Base-by-base conservation (phyloP, 257 asterid species). In the Verbena officinalis region DNA sequence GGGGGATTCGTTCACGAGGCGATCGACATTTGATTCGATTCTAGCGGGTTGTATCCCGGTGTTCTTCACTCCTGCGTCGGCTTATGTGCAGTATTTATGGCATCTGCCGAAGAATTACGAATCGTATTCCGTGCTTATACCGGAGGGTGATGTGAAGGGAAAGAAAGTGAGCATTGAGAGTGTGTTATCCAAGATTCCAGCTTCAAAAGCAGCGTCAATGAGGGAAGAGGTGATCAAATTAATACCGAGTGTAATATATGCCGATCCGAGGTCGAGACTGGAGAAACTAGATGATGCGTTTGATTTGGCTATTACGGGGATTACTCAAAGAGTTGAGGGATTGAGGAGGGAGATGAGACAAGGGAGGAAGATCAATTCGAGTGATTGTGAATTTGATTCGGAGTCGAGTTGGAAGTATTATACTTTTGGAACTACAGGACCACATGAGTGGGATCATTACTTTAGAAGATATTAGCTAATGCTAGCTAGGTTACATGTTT, bases 21-120 rank as follows among this genome's bases (percentile, higher is more conserved):
- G 95, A 24, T 91, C 98, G 0, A 81, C 94, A 0, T 90, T 90
- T 14, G 98, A 93, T 30, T 61, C 98, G 1, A 90, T 93, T 27
- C 55, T 86, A 0, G 95, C 97, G 0, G 98, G 97, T 0, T 93
- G 99, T 44, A 86, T 93, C 2, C 99, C 97, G 0, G 97, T 93
- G 4, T 87, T 93, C 70, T 90, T 90, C 78, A 75, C 36, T 16
- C 98, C 97, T 0, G 96, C 59, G 0, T 90, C 99, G 0, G 85
- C 95, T 4, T 93, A 87, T 17, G 86, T 93, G 12, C 97, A 93
- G 69, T 93, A 93, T 58, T 39, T 84, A 3, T 93, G 99, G 97
- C 94, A 90, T 53, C 59, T 93, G 50, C 99, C 97, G 0, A 76
- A 42, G 60, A 75, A 87, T 31, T 75, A 56, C 44, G n/a, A 33